Evolutionary conservation across 2,329 filamentous ascomycete genomes (phyloP).

Genomic region (Ilyonectria sp.): DNA sequence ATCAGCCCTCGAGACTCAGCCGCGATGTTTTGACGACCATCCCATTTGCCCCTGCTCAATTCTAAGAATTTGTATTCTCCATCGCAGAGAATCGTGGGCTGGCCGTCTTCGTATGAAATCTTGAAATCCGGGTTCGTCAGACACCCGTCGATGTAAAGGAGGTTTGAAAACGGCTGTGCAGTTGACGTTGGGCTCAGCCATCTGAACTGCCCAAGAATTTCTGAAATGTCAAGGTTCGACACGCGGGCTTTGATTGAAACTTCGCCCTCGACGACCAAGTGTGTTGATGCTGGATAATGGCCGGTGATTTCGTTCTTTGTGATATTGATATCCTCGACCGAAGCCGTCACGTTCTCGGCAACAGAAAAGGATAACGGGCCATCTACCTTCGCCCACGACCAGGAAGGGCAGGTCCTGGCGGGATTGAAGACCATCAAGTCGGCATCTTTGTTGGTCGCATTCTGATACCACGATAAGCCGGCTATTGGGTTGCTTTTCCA

Average conservation of each 20-base stretch:
- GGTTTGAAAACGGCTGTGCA: slow-evolving; percentile 1
- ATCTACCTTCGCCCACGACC: slow-evolving; percentile 24
- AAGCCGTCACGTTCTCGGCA: slow-evolving; percentile 10
- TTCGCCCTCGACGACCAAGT: slow-evolving; percentile 9
- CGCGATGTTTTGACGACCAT: slow-evolving; percentile 9
- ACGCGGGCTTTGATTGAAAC: slow-evolving; percentile 1
- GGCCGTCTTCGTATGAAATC: not conserved
- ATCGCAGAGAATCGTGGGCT: slow-evolving; percentile 2
- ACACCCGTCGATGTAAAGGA: slow-evolving; percentile 14
- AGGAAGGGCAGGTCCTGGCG: slow-evolving; percentile 13
- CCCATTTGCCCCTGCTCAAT: slow-evolving; percentile 11
- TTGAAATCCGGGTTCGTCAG: slow-evolving; percentile 10
- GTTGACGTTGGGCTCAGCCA: not conserved
- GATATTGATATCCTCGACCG: not conserved
- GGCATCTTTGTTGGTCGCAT: not conserved
- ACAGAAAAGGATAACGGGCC: slow-evolving; percentile 16
- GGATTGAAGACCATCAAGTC: not conserved
- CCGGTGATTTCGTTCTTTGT: slow-evolving; percentile 11
- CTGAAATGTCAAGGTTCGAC: not conserved
- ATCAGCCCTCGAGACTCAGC: slow-evolving; percentile 14
- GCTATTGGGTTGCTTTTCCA: slow-evolving; percentile 13
- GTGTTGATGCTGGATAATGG: not conserved
- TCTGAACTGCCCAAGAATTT: slow-evolving; percentile 1
- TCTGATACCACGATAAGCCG: slow-evolving; percentile 21
- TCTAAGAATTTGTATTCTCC: slow-evolving; percentile 7